Percentiles rank a stretch among this genome's conserved stretches.
Conservation (phyloP, 1,284 basidiomycete genomes). For the Ceratobasidium sp. region DNA sequence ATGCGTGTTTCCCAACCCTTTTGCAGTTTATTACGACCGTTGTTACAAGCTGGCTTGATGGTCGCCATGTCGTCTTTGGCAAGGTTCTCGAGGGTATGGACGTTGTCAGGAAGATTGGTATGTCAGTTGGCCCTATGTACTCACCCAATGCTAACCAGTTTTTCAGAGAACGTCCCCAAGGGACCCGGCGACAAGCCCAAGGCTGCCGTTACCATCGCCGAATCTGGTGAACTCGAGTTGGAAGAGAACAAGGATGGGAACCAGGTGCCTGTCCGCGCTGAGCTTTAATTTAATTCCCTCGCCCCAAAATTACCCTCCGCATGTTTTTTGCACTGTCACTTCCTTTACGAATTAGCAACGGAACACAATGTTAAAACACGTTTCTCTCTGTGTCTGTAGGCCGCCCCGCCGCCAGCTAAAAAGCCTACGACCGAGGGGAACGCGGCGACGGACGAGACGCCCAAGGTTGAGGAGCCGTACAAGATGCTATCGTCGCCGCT, state of each 20-base stretch:
- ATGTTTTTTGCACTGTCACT: constrained; percentile 25
- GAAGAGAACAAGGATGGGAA: constrained; percentile 71
- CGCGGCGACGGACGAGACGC: constrained; percentile 35
- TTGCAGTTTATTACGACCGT: constrained; percentile 81
- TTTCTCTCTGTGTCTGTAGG: constrained; percentile 41
- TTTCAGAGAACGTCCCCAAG: constrained; percentile 72
- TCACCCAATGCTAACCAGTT: constrained; percentile 16
- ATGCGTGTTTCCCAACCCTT: constrained; percentile 38
- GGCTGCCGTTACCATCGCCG: constrained; percentile 75
- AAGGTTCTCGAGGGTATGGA: constrained; percentile 90
- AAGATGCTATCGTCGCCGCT: constrained; percentile 49
- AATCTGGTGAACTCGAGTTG: constrained; percentile 80
- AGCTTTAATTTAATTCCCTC: constrained; percentile 80
- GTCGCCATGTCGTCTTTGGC: constrained; percentile 88
- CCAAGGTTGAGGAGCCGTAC: constrained; percentile 37
- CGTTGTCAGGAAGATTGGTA: constrained; percentile 75
- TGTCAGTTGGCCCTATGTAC: constrained; percentile 46
- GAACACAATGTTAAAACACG: constrained; percentile 41
- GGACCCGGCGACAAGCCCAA: constrained; percentile 70
- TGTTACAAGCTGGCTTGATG: constrained; percentile 77
- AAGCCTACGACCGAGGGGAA: constrained; percentile 21
- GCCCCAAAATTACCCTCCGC: constrained; percentile 21
- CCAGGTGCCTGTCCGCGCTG: constrained; percentile 89
- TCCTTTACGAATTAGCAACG: constrained; percentile 34
- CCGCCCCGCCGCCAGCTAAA: constrained; percentile 36